phyloP scores from a whole-genome alignment of 257 asterid species.

The Nicotiana sylvestris region DNA sequence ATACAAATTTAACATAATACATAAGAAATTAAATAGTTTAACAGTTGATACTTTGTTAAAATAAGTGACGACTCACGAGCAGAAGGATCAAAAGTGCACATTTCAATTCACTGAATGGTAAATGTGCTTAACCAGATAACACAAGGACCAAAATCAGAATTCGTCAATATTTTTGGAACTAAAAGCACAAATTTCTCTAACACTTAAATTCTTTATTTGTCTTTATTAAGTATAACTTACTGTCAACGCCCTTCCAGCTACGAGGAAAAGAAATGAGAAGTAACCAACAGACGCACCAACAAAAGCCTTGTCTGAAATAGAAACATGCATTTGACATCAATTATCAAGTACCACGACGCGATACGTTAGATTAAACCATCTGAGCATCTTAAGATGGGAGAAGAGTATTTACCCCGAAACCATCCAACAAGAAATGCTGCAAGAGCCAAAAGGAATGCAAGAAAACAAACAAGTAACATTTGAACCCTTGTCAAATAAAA shows the following conservation, averaged over 20 bases:
- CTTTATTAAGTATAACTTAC: constrained; percentile 48
- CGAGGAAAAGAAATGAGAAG: constrained; percentile 91
- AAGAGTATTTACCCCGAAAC: constrained; percentile 55
- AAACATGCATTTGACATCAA: constrained; percentile 16
- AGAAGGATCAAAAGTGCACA: neutral
- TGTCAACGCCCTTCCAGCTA: constrained; percentile 97
- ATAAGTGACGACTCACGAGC: neutral
- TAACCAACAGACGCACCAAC: constrained; percentile 99
- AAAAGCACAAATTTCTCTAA: neutral
- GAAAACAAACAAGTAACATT: constrained; percentile 88
- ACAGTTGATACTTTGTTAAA: neutral
- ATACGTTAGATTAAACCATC: neutral
- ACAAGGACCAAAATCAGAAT: neutral
- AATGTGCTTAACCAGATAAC: constrained; percentile 5
- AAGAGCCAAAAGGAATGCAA: constrained; percentile 93
- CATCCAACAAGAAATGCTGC: constrained; percentile 93
- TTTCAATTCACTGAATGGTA: neutral
- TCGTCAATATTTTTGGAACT: neutral
- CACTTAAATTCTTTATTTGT: neutral
- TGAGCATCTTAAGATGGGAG: constrained; percentile 1
- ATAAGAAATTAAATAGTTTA: neutral
- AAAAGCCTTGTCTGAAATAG: constrained; percentile 68
- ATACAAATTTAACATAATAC: too few relatives aligned
- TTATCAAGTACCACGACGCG: neutral
- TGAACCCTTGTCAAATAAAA: constrained; percentile 92